Evolutionary conservation across 2,329 filamentous ascomycete genomes (phyloP).

Genomic region (Lachnellula hyalina): DNA sequence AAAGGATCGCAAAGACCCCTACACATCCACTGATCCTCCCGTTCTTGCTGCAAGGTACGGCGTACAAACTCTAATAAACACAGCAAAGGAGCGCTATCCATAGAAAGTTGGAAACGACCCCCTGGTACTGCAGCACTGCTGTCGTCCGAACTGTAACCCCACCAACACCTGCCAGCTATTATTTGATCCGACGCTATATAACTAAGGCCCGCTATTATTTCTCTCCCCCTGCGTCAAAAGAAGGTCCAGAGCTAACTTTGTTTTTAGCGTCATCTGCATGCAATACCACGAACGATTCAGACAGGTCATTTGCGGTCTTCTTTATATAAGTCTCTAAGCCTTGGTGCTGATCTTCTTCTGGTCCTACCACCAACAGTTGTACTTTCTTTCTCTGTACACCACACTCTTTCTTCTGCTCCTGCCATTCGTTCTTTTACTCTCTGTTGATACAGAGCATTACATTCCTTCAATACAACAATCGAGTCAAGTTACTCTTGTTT

Average conservation of each 20-base stretch:
- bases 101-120: background rate
- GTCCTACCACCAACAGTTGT: conserved; percentile 7
- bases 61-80: background rate
- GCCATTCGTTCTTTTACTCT: conserved; percentile 17
- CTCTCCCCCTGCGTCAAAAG: background rate
- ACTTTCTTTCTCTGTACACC: conserved; percentile 8
- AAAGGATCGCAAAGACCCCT: background rate
- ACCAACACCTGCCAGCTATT: background rate
- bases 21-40: background rate
- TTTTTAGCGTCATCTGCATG: background rate
- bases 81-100: background rate
- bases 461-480: conserved; percentile 22
- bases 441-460: conserved; percentile 28
- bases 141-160: background rate
- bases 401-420: conserved; percentile 21
- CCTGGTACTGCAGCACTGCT: background rate
- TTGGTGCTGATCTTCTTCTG: conserved; percentile 2
- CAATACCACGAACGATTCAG: background rate
- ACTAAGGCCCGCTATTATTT: background rate
- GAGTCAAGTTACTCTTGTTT: conserved; percentile 27
- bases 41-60: conserved; percentile 7
- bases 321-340: conserved; percentile 1
- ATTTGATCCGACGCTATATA: conserved; percentile 4
- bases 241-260: background rate
- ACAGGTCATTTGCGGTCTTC: background rate